Percentiles rank a stretch among this genome's conserved stretches.
phyloP scores from a whole-genome alignment of 495 filamentous ascomycete species.

The Neurospora intermedia region DNA sequence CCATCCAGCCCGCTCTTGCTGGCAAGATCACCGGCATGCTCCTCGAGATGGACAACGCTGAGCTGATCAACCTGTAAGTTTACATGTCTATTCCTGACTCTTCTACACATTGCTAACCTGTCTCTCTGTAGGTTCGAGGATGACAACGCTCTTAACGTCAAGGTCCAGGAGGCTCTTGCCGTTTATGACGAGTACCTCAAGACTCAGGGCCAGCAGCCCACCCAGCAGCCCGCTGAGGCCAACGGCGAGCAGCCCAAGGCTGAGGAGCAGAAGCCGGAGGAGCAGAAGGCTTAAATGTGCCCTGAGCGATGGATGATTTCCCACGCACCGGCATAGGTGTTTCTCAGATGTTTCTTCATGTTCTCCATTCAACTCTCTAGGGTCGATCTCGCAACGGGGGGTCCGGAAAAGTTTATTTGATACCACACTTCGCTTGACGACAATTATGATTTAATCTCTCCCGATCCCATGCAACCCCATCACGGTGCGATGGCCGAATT shows the following conservation, averaged over 20 bases:
- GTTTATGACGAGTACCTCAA: slow-evolving; percentile 99
- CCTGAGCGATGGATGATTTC: slow-evolving; percentile 1
- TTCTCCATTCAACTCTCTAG: slow-evolving; percentile 21
- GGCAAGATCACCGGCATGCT: slow-evolving; percentile 99
- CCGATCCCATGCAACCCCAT: slow-evolving; percentile 7
- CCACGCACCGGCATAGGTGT: slow-evolving; percentile 4
- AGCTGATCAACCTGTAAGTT: slow-evolving; percentile 92
- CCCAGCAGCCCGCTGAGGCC: slow-evolving; percentile 24
- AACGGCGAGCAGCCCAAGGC: slow-evolving; percentile 30
- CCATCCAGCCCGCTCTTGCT: slow-evolving; percentile 83
- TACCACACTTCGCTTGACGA: slow-evolving; percentile 25
- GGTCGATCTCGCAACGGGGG: slow-evolving; percentile 24
- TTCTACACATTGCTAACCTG: slow-evolving; percentile 17
- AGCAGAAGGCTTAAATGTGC: slow-evolving; percentile 35
- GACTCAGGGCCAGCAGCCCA: slow-evolving; percentile 26
- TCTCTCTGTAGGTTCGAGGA: slow-evolving; percentile 62
- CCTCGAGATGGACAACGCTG: slow-evolving; percentile 93
- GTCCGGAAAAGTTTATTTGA: slow-evolving; percentile 40
- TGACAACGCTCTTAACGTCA: slow-evolving; percentile 75
- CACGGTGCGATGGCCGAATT: slow-evolving; percentile 1
- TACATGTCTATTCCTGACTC: not conserved
- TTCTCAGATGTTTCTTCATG: slow-evolving; percentile 12
- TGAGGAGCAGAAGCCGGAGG: slow-evolving; percentile 49
- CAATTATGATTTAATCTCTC: slow-evolving; percentile 29
- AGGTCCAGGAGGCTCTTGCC: slow-evolving; percentile 91